These are phyloP conservation scores for Plenodomus biglobosus DNA, from an alignment of 2,329 filamentous ascomycete species.

Conservation along the genomic window DNA sequence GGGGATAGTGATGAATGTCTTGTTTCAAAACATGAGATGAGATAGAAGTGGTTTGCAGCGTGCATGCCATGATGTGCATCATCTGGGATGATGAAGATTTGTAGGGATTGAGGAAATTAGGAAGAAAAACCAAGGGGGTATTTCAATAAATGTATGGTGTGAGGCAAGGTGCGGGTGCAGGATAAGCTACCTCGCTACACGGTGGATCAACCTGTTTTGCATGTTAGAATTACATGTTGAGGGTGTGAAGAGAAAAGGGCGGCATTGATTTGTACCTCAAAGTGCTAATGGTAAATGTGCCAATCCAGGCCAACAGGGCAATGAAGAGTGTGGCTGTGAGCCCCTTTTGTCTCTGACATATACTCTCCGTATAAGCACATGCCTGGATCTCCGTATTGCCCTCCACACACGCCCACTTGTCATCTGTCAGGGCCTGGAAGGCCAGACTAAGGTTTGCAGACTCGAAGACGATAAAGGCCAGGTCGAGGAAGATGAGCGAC, in stretches of 20 bases:
- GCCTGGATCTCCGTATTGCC: slow-evolving; percentile 1
- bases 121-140: no score
- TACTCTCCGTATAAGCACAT: slow-evolving; percentile 42
- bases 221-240: slow-evolving; percentile 7
- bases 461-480: slow-evolving; percentile 97
- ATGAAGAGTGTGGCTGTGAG: slow-evolving; percentile 78
- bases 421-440: slow-evolving; percentile 75
- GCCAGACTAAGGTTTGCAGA: slow-evolving; percentile 89
- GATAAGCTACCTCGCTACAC: slow-evolving; percentile 33
- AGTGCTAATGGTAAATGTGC: slow-evolving; percentile 80
- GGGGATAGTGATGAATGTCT: slow-evolving; percentile 1
- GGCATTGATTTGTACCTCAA: slow-evolving; percentile 40
- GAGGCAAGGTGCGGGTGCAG: neutral
- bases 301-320: slow-evolving; percentile 83
- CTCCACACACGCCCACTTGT: slow-evolving; percentile 55
- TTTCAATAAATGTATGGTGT: no score
- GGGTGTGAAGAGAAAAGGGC: neutral
- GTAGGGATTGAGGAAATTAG: no score
- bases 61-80: no score
- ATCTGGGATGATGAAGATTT: no score
- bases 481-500: slow-evolving; percentile 82
- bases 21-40: slow-evolving; percentile 2
- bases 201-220: slow-evolving; percentile 29
- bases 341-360: slow-evolving; percentile 67
- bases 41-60: no score